Percentiles rank a stretch among this genome's conserved stretches.
These are phyloP conservation scores for Trametes cinnabarina DNA, from an alignment of 768 basidiomycete genomes.

Conservation along the genomic window DNA sequence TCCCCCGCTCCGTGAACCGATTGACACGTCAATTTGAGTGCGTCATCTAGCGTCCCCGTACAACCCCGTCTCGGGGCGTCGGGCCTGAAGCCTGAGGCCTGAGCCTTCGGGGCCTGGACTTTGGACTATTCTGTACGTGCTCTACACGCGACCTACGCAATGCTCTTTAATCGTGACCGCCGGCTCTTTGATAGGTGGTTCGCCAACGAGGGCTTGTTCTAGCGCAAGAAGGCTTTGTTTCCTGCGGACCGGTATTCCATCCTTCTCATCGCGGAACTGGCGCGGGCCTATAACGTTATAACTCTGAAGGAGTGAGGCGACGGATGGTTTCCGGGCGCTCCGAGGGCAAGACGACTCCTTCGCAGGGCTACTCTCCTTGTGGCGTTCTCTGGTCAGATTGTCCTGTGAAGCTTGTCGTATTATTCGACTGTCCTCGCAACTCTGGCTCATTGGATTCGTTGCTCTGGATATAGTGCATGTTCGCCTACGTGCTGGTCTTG, in stretches of 20 bases:
- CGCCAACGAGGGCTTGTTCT: constrained; percentile 3
- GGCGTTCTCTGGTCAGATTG: neutral
- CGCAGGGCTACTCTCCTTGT: neutral
- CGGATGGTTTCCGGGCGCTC: constrained; percentile 15
- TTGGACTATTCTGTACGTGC: neutral
- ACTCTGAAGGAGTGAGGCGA: neutral
- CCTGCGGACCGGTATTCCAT: constrained; percentile 2
- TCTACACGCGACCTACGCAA: neutral
- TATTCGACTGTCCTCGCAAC: neutral
- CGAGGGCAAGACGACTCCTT: neutral
- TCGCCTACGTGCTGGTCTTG: too few species aligned
- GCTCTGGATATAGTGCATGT: too few species aligned
- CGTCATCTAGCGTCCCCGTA: neutral
- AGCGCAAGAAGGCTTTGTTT: neutral
- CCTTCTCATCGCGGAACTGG: neutral
- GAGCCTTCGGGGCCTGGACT: neutral
- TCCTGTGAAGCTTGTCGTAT: neutral
- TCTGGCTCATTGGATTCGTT: too few species aligned
- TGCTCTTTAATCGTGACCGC: neutral
- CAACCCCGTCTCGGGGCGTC: neutral
- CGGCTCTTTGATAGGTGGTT: neutral
- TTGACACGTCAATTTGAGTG: neutral
- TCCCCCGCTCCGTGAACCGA: neutral
- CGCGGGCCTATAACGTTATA: constrained; percentile 9
- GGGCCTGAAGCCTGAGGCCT: neutral